Base-by-base conservation (phyloP, 169 alveolate genomes). In the Plasmodium gonderi region DNA sequence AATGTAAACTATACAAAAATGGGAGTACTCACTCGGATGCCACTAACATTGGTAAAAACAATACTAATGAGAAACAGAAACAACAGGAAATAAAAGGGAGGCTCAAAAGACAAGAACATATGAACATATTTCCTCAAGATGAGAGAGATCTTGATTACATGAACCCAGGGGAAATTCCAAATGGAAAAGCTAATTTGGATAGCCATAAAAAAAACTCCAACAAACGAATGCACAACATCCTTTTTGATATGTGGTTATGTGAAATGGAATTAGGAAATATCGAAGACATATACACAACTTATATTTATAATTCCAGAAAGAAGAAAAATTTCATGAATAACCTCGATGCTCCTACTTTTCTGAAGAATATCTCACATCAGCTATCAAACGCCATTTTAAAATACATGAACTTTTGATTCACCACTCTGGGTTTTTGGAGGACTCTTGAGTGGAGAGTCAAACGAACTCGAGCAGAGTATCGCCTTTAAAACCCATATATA, bases 231-330 rank as follows among this genome's bases (percentile, higher is more conserved):
- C 85, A 83, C 23, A 23, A 26, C 20, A 83, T 83, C 26, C 51
- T 83, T 8, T 83, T 83, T 31, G 65, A 83, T n/a, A 45, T 83
- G 77, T 83, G 92, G 92, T n/a, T 83, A 17, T 69, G 92, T 14
- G 92, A 83, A 83, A 74, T 83, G 31, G 82, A 83, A 14, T 20
- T 83, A 51, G 92, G 83, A 20, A 83, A 83, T 20, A 31, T 83
- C 33, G 92, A 83, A 29, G 92, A 83, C 14, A 83, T 83, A 6
- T 83, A 69, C 44, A 49, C 81, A 38, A 49, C 60, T 20, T 83
- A 83, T 49, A 20, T 72, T 14, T 69, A 42, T 40, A 69, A 69
- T 60, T 44, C 44, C 23, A 83, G 29, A 33, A 36, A 60, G 7
- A 69, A 49, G 26, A 40, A 40, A 8, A 80, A 38, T 8, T 14